Conservation (phyloP, 768 basidiomycete species). For the Leccinum longicurvipes region DNA sequence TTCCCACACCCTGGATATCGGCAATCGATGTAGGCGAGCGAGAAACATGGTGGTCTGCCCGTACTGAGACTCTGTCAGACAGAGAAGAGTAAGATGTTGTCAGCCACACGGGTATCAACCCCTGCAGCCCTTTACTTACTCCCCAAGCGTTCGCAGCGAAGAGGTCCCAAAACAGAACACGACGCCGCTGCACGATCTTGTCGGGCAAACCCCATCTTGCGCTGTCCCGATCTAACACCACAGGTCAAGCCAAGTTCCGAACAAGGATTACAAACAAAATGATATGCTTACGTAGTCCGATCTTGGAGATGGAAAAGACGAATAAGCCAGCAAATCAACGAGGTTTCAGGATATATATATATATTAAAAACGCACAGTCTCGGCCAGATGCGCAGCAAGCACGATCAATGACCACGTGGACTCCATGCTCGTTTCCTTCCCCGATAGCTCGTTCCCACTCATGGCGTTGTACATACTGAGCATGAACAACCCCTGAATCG, state of each 20-base stretch:
- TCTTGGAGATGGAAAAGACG: constrained; percentile 34
- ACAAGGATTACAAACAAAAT: not conserved
- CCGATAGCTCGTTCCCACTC: constrained; percentile 56
- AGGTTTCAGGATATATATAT: no score
- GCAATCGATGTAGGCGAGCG: constrained; percentile 65
- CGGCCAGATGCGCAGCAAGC: constrained; percentile 61
- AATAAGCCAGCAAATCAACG: constrained; percentile 10
- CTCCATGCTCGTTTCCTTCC: constrained; percentile 67
- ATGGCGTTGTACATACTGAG: constrained; percentile 69
- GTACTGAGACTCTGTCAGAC: constrained; percentile 58
- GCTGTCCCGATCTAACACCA: constrained; percentile 54
- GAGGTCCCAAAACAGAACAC: constrained; percentile 75
- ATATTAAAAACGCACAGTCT: constrained; percentile 47
- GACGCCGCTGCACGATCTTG: constrained; percentile 61
- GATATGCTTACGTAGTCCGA: constrained; percentile 58
- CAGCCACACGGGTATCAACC: constrained; percentile 5
- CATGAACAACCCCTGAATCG: constrained; percentile 67
- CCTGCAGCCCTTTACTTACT: constrained; percentile 35
- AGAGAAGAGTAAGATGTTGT: constrained; percentile 1
- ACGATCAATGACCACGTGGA: constrained; percentile 66
- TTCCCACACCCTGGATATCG: constrained; percentile 44
- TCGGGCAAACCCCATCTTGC: constrained; percentile 59
- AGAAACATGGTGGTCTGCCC: constrained; percentile 69
- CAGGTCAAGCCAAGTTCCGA: constrained; percentile 8
- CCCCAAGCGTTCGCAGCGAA: constrained; percentile 70